Conservation (phyloP, 225 moss, liverwort and hornwort genomes). For the Marchantia polymorpha region DNA sequence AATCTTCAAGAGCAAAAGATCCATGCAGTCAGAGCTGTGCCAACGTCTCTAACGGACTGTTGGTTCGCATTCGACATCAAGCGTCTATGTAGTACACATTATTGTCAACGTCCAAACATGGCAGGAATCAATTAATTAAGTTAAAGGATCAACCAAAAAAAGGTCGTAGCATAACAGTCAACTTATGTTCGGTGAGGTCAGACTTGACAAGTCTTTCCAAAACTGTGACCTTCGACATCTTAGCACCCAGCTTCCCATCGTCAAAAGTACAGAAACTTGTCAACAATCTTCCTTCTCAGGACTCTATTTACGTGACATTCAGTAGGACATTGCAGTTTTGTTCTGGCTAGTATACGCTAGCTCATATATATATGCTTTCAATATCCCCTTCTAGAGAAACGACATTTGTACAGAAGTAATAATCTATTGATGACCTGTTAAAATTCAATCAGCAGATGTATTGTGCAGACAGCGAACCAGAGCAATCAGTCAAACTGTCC, state of each 20-base stretch:
- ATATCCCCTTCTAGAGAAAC: background rate
- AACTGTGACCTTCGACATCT: background rate
- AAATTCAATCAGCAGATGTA: background rate
- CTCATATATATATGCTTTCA: background rate
- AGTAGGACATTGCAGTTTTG: background rate
- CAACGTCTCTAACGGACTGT: too few relatives aligned
- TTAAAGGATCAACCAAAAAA: too few relatives aligned
- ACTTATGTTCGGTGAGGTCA: too few relatives aligned
- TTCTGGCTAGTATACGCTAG: background rate
- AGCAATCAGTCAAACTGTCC: background rate
- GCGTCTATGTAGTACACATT: too few relatives aligned
- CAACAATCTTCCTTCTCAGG: slow-evolving; percentile 4
- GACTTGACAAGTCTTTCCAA: background rate
- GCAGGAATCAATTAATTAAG: too few relatives aligned
- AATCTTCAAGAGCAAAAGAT: too few relatives aligned
- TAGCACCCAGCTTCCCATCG: background rate
- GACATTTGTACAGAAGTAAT: background rate
- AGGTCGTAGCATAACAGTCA: too few relatives aligned
- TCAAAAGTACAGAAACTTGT: background rate
- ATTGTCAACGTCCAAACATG: too few relatives aligned
- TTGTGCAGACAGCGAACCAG: background rate
- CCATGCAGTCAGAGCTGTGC: too few relatives aligned
- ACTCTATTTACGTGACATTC: background rate
- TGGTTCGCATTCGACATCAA: too few relatives aligned
- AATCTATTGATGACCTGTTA: background rate